Percentiles rank a stretch among this genome's conserved stretches.
phyloP scores from a whole-genome alignment of 345 rosid species.

The Citrus unshiu region DNA sequence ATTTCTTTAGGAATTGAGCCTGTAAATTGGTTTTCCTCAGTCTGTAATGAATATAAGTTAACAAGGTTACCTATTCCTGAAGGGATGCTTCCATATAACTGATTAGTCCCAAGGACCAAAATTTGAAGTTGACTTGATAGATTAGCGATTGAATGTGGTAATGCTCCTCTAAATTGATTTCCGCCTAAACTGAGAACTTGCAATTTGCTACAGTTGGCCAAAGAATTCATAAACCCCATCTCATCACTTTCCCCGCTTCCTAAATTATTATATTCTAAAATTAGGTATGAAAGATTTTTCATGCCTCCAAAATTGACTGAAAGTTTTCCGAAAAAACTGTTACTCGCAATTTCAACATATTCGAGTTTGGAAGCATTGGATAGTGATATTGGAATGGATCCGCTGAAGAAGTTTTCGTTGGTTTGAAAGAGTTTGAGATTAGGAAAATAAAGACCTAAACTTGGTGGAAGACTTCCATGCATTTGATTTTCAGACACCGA shows the following conservation, averaged over 20 bases:
- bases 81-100: conserved; percentile 5
- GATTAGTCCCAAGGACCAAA: not conserved
- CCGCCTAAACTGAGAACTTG: not conserved
- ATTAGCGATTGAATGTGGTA: conserved; percentile 12
- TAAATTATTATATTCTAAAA: not conserved
- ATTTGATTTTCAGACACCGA: no score
- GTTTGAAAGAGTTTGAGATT: not conserved
- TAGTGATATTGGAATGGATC: conserved; percentile 20
- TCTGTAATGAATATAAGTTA: not conserved
- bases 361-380: conserved; percentile 16
- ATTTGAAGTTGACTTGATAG: not conserved
- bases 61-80: conserved; percentile 4
- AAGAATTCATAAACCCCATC: conserved; percentile 7
- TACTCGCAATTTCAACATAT: not conserved
- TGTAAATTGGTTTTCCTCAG: not conserved
- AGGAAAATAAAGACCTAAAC: no score
- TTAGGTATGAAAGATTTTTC: not conserved
- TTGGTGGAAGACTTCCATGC: no score
- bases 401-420: not conserved
- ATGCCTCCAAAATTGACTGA: conserved; percentile 10
- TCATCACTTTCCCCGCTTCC: conserved; percentile 20
- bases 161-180: conserved; percentile 7
- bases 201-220: conserved; percentile 14
- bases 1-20: conserved; percentile 10
- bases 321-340: conserved; percentile 19